Evolutionary conservation across 345 rosid species (phyloP).

Genomic region (Brassica rapa): DNA sequence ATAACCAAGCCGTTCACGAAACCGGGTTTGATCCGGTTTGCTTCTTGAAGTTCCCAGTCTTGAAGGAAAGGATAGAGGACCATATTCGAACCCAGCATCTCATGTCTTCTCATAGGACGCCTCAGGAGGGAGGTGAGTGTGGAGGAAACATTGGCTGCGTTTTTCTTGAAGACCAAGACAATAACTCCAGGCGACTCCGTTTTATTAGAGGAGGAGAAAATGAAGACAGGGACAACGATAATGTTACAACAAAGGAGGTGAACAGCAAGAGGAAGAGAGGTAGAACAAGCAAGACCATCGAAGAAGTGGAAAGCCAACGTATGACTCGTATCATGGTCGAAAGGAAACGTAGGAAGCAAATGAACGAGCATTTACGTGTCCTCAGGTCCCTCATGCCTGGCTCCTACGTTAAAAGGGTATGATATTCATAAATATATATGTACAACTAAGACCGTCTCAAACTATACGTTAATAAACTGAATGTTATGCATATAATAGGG

Average conservation of each 20-base stretch:
- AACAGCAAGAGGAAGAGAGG: conserved; percentile 85
- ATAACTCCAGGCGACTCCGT: conserved; percentile 53
- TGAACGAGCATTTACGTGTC: conserved; percentile 94
- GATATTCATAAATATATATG: not conserved
- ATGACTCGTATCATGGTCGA: conserved; percentile 98
- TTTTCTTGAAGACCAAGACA: conserved; percentile 25
- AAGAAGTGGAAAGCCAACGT: conserved; percentile 91
- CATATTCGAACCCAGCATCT: conserved; percentile 38
- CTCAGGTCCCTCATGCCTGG: conserved; percentile 95
- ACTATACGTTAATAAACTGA: not conserved
- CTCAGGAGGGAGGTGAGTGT: conserved; percentile 41
- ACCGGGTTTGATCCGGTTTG: conserved; percentile 75
- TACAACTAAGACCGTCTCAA: not conserved
- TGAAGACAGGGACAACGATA: conserved; percentile 37
- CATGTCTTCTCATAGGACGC: conserved; percentile 16
- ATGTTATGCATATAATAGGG: conserved; percentile 46
- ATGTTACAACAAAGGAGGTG: conserved; percentile 36
- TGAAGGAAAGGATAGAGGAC: conserved; percentile 54
- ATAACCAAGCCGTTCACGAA: conserved; percentile 61
- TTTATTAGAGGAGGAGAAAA: conserved; percentile 41
- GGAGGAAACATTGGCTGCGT: conserved; percentile 41
- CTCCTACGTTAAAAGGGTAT: conserved; percentile 91
- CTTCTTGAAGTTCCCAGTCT: conserved; percentile 85
- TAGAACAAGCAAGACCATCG: conserved; percentile 71
- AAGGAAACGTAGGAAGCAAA: conserved; percentile 87